A percentile compares a stretch with the other conserved stretches of the same genome.
These are phyloP conservation scores for Acacia pycnantha DNA, from an alignment of 331 rosid species.

Conservation along the genomic window DNA sequence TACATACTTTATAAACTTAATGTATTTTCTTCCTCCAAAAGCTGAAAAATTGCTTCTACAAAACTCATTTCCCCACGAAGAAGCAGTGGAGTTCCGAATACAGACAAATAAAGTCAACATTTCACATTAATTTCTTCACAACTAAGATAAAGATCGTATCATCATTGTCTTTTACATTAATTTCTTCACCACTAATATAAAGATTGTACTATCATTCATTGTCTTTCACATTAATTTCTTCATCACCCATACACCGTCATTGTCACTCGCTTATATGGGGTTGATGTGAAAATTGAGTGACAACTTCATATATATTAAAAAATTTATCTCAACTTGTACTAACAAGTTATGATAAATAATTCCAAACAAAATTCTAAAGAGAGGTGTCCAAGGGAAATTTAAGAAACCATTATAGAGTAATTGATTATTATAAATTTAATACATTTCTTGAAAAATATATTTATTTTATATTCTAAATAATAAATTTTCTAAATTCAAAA, in stretches of 20 bases:
- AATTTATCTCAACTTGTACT: too few relatives aligned
- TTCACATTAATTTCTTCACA: not conserved
- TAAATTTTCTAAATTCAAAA: too few relatives aligned
- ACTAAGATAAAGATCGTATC: not conserved
- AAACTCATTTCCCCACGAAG: not conserved
- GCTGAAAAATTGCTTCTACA: not conserved
- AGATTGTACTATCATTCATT: not conserved
- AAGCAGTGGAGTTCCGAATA: not conserved
- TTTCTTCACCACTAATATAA: not conserved
- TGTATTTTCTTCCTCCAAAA: not conserved
- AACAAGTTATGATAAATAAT: too few relatives aligned
- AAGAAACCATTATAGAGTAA: not conserved
- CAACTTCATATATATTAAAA: too few relatives aligned
- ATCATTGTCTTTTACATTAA: too few relatives aligned
- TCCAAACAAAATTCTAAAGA: too few relatives aligned
- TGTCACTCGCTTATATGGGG: not conserved
- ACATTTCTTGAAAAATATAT: too few relatives aligned
- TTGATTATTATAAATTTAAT: too few relatives aligned
- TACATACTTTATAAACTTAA: not conserved
- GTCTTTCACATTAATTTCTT: too few relatives aligned
- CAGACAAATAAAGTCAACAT: not conserved
- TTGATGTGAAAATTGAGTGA: not conserved
- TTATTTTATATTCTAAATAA: too few relatives aligned
- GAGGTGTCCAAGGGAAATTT: not conserved
- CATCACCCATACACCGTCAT: too few relatives aligned